Percentiles rank a stretch among this genome's conserved stretches.
phyloP scores from a whole-genome alignment of 495 filamentous ascomycete genomes.

The Parmelia sp. region DNA sequence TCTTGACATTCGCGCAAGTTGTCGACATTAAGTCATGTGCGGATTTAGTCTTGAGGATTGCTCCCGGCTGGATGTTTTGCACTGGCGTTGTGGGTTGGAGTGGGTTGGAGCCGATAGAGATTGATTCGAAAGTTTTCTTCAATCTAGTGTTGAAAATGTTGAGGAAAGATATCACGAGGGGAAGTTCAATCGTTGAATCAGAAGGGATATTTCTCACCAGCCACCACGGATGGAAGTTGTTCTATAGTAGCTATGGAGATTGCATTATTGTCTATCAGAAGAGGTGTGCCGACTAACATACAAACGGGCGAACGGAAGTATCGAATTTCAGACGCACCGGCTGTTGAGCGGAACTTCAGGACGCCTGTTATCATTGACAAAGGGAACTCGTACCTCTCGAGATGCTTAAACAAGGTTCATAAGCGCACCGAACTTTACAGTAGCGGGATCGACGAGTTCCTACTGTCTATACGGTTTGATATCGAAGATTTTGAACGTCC shows the following conservation, averaged over 20 bases:
- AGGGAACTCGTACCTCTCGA: conserved; percentile 17
- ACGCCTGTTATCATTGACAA: conserved; percentile 8
- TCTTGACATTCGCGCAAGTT: conserved; percentile 15
- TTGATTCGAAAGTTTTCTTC: conserved; percentile 12
- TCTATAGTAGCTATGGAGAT: conserved; percentile 11
- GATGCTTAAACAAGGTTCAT: conserved; percentile 11
- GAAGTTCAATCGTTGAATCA: background rate
- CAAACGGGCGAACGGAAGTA: conserved; percentile 14
- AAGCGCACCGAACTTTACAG: conserved; percentile 17
- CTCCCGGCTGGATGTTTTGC: conserved; percentile 3
- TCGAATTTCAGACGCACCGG: conserved; percentile 7
- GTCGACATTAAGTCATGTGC: conserved; percentile 4
- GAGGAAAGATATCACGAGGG: conserved; percentile 6
- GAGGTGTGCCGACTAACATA: conserved; percentile 17
- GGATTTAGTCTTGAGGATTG: conserved; percentile 7
- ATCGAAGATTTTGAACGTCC: background rate
- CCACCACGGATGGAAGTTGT: conserved; percentile 18
- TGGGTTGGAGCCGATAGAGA: conserved; percentile 7
- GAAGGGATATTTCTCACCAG: conserved; percentile 7
- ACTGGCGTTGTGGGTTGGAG: conserved; percentile 1
- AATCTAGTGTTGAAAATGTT: conserved; percentile 6
- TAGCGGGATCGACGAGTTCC: conserved; percentile 13
- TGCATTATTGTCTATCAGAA: conserved; percentile 9
- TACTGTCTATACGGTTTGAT: conserved; percentile 15
- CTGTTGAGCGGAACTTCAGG: background rate